Conservation (phyloP, 148 eudicot species). For the Talinum fruticosum region DNA sequence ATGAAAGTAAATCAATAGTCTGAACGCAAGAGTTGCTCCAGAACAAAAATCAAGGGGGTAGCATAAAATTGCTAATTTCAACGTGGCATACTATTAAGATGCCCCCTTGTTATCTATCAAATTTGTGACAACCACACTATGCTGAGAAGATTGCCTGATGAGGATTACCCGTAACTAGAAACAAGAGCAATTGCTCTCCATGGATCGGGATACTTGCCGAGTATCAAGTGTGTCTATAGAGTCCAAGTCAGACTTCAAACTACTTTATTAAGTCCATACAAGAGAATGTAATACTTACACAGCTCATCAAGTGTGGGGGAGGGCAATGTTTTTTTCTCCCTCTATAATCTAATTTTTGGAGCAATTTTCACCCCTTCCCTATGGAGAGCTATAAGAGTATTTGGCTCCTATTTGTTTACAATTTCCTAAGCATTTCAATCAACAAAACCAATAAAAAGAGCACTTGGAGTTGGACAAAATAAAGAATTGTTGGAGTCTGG, state of each 20-base stretch:
- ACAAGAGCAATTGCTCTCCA: neutral
- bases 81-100: no score
- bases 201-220: neutral
- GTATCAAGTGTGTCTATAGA: neutral
- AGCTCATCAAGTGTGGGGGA: neutral
- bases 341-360: no score
- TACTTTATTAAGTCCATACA: neutral
- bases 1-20: no score
- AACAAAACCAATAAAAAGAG: neutral
- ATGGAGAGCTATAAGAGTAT: neutral
- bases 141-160: no score
- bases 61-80: neutral
- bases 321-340: neutral
- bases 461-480: no score
- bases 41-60: neutral
- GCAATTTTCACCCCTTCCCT: neutral
- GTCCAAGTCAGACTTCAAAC: neutral
- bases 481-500: no score
- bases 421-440: neutral
- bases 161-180: no score
- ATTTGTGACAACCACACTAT: no score
- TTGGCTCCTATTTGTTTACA: neutral
- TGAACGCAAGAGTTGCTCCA: no score
- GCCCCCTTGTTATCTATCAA: no score
- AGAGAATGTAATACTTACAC: neutral